Base-by-base conservation (phyloP, 164 flowering plant species). In the Saururus chinensis region DNA sequence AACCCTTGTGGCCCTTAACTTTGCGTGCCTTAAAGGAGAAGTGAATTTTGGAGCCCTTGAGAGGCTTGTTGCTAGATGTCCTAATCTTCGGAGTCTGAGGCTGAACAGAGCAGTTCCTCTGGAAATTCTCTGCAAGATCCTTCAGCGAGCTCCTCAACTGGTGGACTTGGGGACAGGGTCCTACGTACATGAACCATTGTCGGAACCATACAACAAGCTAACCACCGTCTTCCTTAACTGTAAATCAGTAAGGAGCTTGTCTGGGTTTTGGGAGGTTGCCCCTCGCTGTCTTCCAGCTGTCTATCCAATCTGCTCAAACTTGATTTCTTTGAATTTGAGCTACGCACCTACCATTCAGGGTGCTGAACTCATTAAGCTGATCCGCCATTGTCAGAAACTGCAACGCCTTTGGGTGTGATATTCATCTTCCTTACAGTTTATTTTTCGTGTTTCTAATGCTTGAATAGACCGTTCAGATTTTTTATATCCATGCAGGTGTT, bases 21-120 rank as follows among this genome's bases (percentile, higher is more conserved):
- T 87, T 74, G 85, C 95, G 19, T 87, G 95, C 77, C 84, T 87
- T 23, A 85, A 74, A 68, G 95, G 88, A 49, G 90, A 85, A 64
- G 84, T 87, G 35, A 85, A 76, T 69, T 64, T 79, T 53, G 74
- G 77, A 51, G 80, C 88, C 24, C 85, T 90, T 35, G 92, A 87
- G 78, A 81, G 85, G 64, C 88, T 90, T 49, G 95, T 87, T 9
- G 89, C 84, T 0, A 84, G 97, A 65, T 78, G 81, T 69, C 91
- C 81, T 0, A 81, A 87, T 59, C 89, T 90, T 60, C 76, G 66
- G 68, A 82, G 81, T 63, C 68, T 87, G 72, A 83, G 79, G 77
- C 49, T 90, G 54, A 87, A 81, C 67, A 86, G 80, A 25, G 61
- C 85, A 0, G 90, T 90, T 45, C 82, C 95, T 19, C 65, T 80